Percentiles rank a stretch among this genome's conserved stretches.
Evolutionary conservation across 768 basidiomycete species (phyloP).

Genomic region (Coprinellus micaceus): DNA sequence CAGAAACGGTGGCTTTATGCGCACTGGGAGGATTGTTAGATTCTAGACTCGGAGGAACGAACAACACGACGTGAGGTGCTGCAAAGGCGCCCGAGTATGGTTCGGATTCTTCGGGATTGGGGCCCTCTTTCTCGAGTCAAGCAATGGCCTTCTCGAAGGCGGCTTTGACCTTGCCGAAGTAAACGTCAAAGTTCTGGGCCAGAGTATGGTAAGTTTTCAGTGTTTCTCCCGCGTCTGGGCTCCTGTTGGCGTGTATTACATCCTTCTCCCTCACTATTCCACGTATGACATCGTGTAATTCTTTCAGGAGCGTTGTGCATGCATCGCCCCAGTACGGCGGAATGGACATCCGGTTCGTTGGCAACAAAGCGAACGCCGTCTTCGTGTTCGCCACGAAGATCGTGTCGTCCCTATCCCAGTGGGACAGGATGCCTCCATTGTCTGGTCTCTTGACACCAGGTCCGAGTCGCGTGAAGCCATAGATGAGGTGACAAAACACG

Average conservation of each 20-base stretch:
- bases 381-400: not conserved
- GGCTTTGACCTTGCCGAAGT: not conserved
- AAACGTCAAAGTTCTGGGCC: not conserved
- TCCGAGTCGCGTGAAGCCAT: not conserved
- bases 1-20: too few species aligned
- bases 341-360: not conserved
- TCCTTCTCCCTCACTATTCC: not conserved
- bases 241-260: not conserved
- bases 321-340: not conserved
- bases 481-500: not conserved
- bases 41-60: too few species aligned
- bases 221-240: not conserved
- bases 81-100: too few species aligned
- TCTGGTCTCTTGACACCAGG: not conserved
- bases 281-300: not conserved
- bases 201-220: not conserved
- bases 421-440: not conserved
- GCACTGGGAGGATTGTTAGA: too few species aligned
- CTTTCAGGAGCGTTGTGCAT: not conserved
- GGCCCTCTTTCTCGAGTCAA: not conserved
- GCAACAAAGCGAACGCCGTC: not conserved
- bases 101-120: not conserved
- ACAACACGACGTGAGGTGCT: too few species aligned
- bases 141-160: not conserved
- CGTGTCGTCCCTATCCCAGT: not conserved